Evolutionary conservation across 306 rosid species (phyloP).

Genomic region (Astragalus glycyphyllos): DNA sequence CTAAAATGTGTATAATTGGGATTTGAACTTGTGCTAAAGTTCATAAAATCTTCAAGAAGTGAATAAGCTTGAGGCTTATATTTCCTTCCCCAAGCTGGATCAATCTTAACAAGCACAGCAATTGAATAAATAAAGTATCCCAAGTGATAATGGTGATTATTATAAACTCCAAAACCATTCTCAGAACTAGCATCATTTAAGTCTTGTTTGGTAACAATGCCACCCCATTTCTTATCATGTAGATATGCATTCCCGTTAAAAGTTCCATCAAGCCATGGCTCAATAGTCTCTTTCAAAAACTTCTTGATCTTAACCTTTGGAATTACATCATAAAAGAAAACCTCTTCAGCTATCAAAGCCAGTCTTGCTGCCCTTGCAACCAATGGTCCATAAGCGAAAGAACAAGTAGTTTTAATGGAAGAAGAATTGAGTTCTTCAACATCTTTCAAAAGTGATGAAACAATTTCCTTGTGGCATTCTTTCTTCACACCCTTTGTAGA

Average conservation of each 20-base stretch:
- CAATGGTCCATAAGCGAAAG: constrained; percentile 61
- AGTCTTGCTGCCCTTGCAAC: constrained; percentile 80
- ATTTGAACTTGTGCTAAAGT: constrained; percentile 46
- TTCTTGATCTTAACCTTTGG: constrained; percentile 48
- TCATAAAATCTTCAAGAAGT: constrained; percentile 52
- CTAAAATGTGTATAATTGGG: constrained; percentile 57
- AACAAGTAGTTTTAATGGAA: constrained; percentile 42
- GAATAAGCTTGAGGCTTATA: not conserved
- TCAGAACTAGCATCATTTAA: too few species aligned
- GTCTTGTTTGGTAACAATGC: constrained; percentile 61
- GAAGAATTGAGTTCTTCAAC: constrained; percentile 49
- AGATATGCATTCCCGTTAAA: constrained; percentile 66
- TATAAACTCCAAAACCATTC: constrained; percentile 13
- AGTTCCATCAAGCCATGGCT: constrained; percentile 78
- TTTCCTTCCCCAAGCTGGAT: not conserved
- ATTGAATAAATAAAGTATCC: not conserved
- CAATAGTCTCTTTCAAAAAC: constrained; percentile 66
- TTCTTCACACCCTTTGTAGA: constrained; percentile 60
- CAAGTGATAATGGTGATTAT: not conserved
- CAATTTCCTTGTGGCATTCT: constrained; percentile 53
- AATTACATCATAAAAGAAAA: constrained; percentile 55
- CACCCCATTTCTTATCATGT: constrained; percentile 77
- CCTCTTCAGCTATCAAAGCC: constrained; percentile 85
- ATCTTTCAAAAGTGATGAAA: constrained; percentile 59
- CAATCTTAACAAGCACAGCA: not conserved